These are phyloP conservation scores for Vigna nakashimae DNA, from an alignment of 306 rosid genomes.

Conservation along the genomic window DNA sequence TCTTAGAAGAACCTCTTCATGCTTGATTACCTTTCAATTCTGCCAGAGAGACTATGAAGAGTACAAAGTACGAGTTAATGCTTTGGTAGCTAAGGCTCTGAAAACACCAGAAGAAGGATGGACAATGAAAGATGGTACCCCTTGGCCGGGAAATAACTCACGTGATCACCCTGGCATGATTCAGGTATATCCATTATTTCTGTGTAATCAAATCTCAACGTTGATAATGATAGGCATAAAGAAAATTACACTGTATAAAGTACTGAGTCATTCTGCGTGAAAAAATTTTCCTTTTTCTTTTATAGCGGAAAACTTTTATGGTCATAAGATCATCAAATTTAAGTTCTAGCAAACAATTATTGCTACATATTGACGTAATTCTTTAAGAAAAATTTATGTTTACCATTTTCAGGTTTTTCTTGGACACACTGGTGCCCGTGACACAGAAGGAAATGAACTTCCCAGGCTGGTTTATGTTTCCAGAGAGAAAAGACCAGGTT, in stretches of 20 bases:
- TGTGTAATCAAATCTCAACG: constrained; percentile 22
- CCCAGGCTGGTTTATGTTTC: constrained; percentile 96
- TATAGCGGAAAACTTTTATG: neutral
- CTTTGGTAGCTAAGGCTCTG: constrained; percentile 93
- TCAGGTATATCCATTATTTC: constrained; percentile 66
- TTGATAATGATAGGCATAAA: neutral
- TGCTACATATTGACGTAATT: neutral
- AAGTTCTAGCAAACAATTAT: constrained; percentile 14
- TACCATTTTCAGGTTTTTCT: constrained; percentile 76
- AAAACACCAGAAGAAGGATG: constrained; percentile 98
- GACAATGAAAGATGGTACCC: constrained; percentile 96
- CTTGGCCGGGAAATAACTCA: constrained; percentile 97
- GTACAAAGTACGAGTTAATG: constrained; percentile 89
- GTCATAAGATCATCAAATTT: constrained; percentile 14
- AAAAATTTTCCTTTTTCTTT: neutral
- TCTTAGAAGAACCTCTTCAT: constrained; percentile 29
- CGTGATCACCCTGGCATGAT: constrained; percentile 99
- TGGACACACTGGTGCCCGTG: constrained; percentile 85
- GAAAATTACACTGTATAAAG: neutral
- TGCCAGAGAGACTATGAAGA: constrained; percentile 94
- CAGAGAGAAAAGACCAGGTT: constrained; percentile 98
- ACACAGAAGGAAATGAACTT: constrained; percentile 84
- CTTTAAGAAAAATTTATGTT: neutral
- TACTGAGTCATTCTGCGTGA: constrained; percentile 8
- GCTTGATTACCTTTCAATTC: constrained; percentile 4